phyloP scores from a whole-genome alignment of 2,329 filamentous ascomycete genomes.

The Aspergillus bombycis region DNA sequence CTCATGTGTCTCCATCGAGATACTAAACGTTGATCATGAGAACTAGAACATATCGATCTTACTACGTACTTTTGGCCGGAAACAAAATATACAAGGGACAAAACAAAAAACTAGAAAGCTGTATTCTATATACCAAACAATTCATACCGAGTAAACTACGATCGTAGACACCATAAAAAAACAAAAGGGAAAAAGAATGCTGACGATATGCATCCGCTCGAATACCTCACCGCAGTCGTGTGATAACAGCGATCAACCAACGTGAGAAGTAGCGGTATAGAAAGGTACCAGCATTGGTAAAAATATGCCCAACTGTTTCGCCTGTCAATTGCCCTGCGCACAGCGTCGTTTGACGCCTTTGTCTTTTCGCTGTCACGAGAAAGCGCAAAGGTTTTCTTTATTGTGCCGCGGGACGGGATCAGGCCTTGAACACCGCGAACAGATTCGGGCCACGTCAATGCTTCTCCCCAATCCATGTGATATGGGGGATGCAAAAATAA shows the following conservation, averaged over 20 bases:
- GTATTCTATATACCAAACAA: neutral
- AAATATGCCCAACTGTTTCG: conserved; percentile 7
- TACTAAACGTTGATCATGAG: neutral
- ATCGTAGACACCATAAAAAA: neutral
- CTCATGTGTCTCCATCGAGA: neutral
- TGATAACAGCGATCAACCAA: conserved; percentile 19
- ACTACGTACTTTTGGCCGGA: neutral
- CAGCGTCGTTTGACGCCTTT: conserved; percentile 12
- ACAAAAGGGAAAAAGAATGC: neutral
- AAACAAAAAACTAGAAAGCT: neutral
- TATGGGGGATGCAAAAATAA: neutral
- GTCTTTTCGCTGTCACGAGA: conserved; percentile 11
- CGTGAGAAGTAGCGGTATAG: conserved; percentile 25
- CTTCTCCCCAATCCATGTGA: conserved; percentile 10
- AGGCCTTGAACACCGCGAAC: conserved; percentile 9
- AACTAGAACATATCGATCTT: neutral
- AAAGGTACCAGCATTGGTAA: conserved; percentile 13
- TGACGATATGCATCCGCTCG: conserved; percentile 6
- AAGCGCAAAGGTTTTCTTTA: conserved; percentile 4
- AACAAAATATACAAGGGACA: neutral
- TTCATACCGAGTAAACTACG: neutral
- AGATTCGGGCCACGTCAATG: conserved; percentile 14
- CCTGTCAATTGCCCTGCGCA: conserved; percentile 4
- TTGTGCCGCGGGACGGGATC: conserved; percentile 3
- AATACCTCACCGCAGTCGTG: conserved; percentile 20